Percentiles rank a stretch among this genome's conserved stretches.
phyloP scores from a whole-genome alignment of 371 early-diverging fungal species.

The Zychaea mexicana region DNA sequence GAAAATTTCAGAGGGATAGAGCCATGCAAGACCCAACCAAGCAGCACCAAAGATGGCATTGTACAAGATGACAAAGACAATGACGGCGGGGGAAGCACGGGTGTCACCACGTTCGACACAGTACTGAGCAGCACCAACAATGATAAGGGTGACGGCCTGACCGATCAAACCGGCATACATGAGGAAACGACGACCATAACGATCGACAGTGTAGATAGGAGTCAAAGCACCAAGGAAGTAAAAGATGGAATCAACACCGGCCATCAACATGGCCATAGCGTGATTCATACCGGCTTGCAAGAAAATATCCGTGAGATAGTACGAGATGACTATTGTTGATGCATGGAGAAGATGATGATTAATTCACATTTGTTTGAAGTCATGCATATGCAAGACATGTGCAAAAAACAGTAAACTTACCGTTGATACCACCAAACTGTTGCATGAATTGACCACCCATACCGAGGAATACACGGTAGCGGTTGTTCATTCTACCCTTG shows the following conservation, averaged over 20 bases:
- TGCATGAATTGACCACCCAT: constrained; percentile 56
- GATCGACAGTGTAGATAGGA: constrained; percentile 42
- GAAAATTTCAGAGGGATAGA: constrained; percentile 66
- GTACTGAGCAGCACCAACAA: constrained; percentile 34
- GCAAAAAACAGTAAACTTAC: neutral
- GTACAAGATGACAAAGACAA: constrained; percentile 30
- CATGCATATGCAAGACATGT: constrained; percentile 3
- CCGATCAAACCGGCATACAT: constrained; percentile 35
- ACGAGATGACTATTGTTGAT: constrained; percentile 29
- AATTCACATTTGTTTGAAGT: neutral
- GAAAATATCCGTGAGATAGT: constrained; percentile 50
- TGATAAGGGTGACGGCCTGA: constrained; percentile 30
- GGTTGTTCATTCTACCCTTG: constrained; percentile 51
- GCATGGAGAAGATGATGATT: neutral
- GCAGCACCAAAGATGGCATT: constrained; percentile 56
- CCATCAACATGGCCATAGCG: constrained; percentile 47
- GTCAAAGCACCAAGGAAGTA: constrained; percentile 51
- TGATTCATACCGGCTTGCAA: constrained; percentile 44
- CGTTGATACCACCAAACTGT: constrained; percentile 50
- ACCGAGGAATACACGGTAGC: constrained; percentile 51
- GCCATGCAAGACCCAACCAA: constrained; percentile 57
- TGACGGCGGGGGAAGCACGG: constrained; percentile 17
- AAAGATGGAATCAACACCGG: constrained; percentile 47
- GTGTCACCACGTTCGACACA: constrained; percentile 18
- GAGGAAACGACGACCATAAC: constrained; percentile 34